These are phyloP conservation scores for Suillus luteus DNA, from an alignment of 768 basidiomycete species.

Conservation along the genomic window DNA sequence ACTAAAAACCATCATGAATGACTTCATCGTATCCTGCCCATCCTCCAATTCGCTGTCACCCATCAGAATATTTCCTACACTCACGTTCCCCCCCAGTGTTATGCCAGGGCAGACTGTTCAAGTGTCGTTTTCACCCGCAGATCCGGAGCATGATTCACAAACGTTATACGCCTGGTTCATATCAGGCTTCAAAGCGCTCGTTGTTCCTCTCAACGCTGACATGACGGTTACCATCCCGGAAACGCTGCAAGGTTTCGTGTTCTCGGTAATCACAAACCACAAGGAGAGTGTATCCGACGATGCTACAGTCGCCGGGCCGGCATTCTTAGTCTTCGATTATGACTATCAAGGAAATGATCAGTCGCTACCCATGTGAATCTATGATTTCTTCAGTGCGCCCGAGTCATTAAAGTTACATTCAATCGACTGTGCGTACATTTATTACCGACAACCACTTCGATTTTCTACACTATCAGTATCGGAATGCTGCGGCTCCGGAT, in stretches of 20 bases:
- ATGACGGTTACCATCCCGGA: constrained; percentile 42
- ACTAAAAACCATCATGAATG: constrained; percentile 40
- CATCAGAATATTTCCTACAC: constrained; percentile 52
- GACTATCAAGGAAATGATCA: constrained; percentile 16
- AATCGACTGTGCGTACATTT: constrained; percentile 3
- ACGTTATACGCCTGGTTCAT: constrained; percentile 51
- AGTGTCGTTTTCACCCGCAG: constrained; percentile 25
- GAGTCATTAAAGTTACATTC: neutral
- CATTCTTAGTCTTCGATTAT: constrained; percentile 45
- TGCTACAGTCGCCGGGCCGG: constrained; percentile 58
- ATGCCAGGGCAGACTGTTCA: constrained; percentile 30
- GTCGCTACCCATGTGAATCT: constrained; percentile 2
- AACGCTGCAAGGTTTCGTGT: constrained; percentile 50
- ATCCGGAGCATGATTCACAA: constrained; percentile 2
- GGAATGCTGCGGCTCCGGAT: constrained; percentile 10
- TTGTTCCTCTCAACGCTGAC: constrained; percentile 39
- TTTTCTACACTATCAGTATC: constrained; percentile 14
- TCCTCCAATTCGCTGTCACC: constrained; percentile 48
- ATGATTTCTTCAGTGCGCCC: neutral
- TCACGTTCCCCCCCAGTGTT: constrained; percentile 35
- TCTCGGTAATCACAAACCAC: constrained; percentile 48
- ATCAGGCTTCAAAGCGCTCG: constrained; percentile 44
- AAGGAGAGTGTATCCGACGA: constrained; percentile 42
- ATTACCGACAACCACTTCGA: neutral
- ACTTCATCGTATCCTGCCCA: constrained; percentile 58